Conservation (phyloP, 768 basidiomycete species). For the Brasilioporus rufonigricans region DNA sequence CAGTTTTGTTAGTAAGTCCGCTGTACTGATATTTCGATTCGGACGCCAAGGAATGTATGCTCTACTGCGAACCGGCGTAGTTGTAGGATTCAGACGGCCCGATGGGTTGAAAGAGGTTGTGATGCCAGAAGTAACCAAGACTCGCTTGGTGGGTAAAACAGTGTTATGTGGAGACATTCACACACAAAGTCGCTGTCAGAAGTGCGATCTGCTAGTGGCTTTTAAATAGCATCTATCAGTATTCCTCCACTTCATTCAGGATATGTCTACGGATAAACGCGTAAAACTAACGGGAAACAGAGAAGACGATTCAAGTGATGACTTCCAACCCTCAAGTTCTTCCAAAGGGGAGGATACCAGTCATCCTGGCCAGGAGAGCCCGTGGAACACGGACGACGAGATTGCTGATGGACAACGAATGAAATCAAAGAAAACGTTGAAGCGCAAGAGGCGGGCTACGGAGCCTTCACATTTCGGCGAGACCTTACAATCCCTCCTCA, state of each 20-base stretch:
- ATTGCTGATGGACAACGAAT: slow-evolving; percentile 49
- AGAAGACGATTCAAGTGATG: slow-evolving; percentile 11
- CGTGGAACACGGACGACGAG: slow-evolving; percentile 61
- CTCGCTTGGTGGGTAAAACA: not conserved
- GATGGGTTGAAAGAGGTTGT: slow-evolving; percentile 8
- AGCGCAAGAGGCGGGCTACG: slow-evolving; percentile 81
- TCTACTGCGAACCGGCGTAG: slow-evolving; percentile 6
- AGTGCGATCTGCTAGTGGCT: not conserved
- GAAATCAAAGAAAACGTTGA: slow-evolving; percentile 79
- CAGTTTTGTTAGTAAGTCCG: slow-evolving; percentile 6
- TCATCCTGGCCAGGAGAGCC: slow-evolving; percentile 23
- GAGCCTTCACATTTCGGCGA: slow-evolving; percentile 71
- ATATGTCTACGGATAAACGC: slow-evolving; percentile 56
- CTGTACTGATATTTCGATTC: slow-evolving; percentile 15
- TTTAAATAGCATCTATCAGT: too few relatives aligned
- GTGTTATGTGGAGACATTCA: too few relatives aligned
- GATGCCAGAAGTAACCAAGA: not conserved
- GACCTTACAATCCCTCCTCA: slow-evolving; percentile 68
- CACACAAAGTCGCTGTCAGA: not conserved
- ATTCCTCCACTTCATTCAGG: not conserved
- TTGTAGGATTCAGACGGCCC: not conserved
- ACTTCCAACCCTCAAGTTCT: slow-evolving; percentile 6
- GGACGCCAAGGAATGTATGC: slow-evolving; percentile 12
- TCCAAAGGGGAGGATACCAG: slow-evolving; percentile 10
- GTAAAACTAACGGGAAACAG: slow-evolving; percentile 39